Evolutionary conservation across 192 early-diverging fungal species (phyloP).

Genomic region (Bifiguratus adelaidae): DNA sequence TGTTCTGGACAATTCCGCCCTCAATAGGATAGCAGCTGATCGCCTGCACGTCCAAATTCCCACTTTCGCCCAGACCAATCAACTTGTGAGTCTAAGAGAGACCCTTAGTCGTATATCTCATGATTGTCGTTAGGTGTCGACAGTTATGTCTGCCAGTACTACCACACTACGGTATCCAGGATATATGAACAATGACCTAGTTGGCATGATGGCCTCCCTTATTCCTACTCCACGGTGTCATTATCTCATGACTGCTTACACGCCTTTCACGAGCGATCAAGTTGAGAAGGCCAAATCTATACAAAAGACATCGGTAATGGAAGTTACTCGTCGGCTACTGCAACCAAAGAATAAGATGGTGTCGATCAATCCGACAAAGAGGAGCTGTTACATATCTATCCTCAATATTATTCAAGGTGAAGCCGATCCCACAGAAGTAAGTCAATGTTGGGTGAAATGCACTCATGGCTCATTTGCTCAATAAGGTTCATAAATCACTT

Average conservation of each 20-base stretch:
- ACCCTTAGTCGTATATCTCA: neutral
- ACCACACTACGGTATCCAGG: conserved; percentile 96
- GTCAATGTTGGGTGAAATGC: neutral
- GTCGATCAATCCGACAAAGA: conserved; percentile 81
- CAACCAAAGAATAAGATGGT: conserved; percentile 99
- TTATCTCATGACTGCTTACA: conserved; percentile 90
- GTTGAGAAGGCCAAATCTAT: conserved; percentile 87
- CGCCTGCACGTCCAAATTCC: conserved; percentile 88
- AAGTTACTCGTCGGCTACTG: conserved; percentile 94
- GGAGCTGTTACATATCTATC: conserved; percentile 94
- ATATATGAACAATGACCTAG: conserved; percentile 99
- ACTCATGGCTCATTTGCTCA: neutral
- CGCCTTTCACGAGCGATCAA: conserved; percentile 91
- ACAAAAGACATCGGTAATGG: conserved; percentile 92
- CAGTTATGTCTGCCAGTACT: conserved; percentile 95
- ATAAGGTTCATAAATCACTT: conserved; percentile 92
- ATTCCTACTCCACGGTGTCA: conserved; percentile 99
- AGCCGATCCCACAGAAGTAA: conserved; percentile 91
- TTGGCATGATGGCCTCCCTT: conserved; percentile 87
- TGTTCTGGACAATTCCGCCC: conserved; percentile 92
- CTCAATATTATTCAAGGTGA: conserved; percentile 99
- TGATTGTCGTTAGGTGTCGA: conserved; percentile 60
- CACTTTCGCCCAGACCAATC: conserved; percentile 92
- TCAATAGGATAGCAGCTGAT: conserved; percentile 88
- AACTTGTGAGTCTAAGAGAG: conserved; percentile 50